Evolutionary conservation across 148 eudicot genomes (phyloP).

Genomic region (Suaeda aralocaspica): DNA sequence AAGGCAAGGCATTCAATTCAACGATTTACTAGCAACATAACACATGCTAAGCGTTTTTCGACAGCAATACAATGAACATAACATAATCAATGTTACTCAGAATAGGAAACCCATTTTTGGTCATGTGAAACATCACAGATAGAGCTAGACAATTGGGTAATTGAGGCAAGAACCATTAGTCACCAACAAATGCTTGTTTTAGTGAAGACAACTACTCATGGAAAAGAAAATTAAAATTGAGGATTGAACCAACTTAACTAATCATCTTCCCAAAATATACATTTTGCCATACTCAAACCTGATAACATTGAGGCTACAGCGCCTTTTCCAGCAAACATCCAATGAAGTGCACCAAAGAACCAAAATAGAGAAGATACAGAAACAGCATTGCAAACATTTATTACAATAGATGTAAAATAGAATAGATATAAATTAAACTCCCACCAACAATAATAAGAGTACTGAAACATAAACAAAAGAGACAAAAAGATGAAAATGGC

Average conservation of each 20-base stretch:
- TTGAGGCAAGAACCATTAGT: neutral
- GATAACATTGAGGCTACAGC: neutral
- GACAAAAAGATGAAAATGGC: constrained; percentile 30
- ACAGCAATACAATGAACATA: neutral
- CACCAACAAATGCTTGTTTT: neutral
- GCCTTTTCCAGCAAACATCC: neutral
- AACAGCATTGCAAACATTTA: neutral
- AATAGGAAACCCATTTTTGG: neutral
- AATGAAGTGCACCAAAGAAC: neutral
- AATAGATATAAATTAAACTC: constrained; percentile 11
- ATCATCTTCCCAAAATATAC: constrained; percentile 2
- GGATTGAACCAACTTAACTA: neutral
- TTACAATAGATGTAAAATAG: neutral
- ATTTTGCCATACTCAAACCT: neutral
- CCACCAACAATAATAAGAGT: constrained; percentile 23
- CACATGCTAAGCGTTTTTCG: too few relatives aligned
- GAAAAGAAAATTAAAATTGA: neutral
- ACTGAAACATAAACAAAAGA: constrained; percentile 20
- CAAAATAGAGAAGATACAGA: neutral
- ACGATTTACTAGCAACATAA: too few relatives aligned
- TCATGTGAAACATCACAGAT: neutral
- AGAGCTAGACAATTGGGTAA: neutral
- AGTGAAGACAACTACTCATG: neutral
- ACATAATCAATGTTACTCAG: neutral
- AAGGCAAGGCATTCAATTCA: too few relatives aligned